These are phyloP conservation scores for Iodosphaeria phyllophila DNA, from an alignment of 2,329 filamentous ascomycete genomes.

Conservation along the genomic window DNA sequence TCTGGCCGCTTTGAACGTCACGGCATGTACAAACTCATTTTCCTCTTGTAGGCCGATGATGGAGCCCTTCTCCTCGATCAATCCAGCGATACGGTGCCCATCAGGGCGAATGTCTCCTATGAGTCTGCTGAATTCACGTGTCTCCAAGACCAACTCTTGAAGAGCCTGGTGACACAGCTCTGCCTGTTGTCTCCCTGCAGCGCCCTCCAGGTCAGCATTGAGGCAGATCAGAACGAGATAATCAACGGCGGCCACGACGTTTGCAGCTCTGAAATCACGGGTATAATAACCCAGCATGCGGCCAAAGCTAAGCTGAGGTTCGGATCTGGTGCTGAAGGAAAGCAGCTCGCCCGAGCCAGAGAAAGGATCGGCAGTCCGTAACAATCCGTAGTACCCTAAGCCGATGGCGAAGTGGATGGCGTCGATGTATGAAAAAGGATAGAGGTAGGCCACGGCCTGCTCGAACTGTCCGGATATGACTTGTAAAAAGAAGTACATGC, in stretches of 20 bases:
- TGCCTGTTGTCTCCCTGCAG: slow-evolving; percentile 58
- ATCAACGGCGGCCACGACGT: slow-evolving; percentile 78
- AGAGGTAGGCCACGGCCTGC: slow-evolving; percentile 78
- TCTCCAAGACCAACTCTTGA: slow-evolving; percentile 89
- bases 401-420: slow-evolving; percentile 90
- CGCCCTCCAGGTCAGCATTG: slow-evolving; percentile 63
- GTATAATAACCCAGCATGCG: slow-evolving; percentile 92
- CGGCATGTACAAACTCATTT: slow-evolving; percentile 73
- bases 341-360: slow-evolving; percentile 53
- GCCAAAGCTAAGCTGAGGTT: slow-evolving; percentile 82
- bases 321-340: slow-evolving; percentile 45
- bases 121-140: slow-evolving; percentile 82
- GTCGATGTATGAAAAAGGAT: slow-evolving; percentile 78
- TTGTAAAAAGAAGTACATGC: slow-evolving; percentile 86
- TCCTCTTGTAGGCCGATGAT: slow-evolving; percentile 68
- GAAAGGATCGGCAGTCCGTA: slow-evolving; percentile 70
- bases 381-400: slow-evolving; percentile 71
- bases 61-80: slow-evolving; percentile 68
- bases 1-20: slow-evolving; percentile 79
- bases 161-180: slow-evolving; percentile 81
- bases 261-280: slow-evolving; percentile 79
- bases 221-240: slow-evolving; percentile 85
- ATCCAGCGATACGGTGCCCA: slow-evolving; percentile 66
- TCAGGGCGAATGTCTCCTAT: slow-evolving; percentile 82
- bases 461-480: slow-evolving; percentile 86